Evolutionary conservation across 306 rosid genomes (phyloP).

Genomic region (Inga laurina): DNA sequence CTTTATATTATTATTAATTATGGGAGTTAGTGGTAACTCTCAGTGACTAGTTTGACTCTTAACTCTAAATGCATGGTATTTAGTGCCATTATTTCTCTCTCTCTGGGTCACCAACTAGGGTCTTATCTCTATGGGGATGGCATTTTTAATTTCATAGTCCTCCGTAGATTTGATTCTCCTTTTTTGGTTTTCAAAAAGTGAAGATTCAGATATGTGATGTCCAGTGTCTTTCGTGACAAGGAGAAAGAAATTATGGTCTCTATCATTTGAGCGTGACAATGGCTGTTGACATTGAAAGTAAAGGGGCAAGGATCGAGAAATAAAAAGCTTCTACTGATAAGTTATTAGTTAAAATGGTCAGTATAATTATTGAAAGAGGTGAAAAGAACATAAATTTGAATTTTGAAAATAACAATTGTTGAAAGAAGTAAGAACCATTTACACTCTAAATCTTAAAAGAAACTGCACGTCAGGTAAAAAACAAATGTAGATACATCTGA

Average conservation of each 20-base stretch:
- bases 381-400: no score
- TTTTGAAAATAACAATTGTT: no score
- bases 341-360: no score
- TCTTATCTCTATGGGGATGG: conserved; percentile 5
- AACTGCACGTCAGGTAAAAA: no score
- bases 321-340: neutral
- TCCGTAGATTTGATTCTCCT: neutral
- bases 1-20: conserved; percentile 36
- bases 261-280: conserved; percentile 20
- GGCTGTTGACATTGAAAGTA: neutral
- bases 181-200: neutral
- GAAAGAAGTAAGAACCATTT: no score
- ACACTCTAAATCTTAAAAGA: no score
- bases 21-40: conserved; percentile 14
- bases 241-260: neutral
- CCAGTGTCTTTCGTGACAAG: neutral
- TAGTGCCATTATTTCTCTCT: conserved; percentile 4
- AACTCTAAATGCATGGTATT: conserved; percentile 18
- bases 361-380: no score
- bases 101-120: conserved; percentile 7
- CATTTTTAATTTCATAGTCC: neutral
- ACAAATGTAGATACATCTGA: neutral
- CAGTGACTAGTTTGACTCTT: conserved; percentile 42
- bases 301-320: conserved; percentile 26
- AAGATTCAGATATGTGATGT: neutral